These are phyloP conservation scores for Collybiopsis confluens DNA, from an alignment of 768 basidiomycete genomes.

Conservation along the genomic window DNA sequence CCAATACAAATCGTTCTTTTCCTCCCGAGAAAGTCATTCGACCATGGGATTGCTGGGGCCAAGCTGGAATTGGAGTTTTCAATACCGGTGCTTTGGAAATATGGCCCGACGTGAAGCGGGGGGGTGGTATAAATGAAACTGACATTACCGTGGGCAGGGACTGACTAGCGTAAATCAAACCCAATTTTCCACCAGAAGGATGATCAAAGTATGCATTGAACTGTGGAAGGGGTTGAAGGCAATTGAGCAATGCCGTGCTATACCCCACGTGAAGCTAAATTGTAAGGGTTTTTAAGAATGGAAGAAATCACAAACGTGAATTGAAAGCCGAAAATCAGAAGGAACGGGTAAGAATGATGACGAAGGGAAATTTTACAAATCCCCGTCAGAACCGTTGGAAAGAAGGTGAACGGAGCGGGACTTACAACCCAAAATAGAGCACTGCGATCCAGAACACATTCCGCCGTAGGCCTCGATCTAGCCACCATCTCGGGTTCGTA, in stretches of 20 bases:
- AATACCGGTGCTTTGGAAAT: background rate
- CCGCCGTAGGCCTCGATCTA: background rate
- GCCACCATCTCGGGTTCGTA: constrained; percentile 4
- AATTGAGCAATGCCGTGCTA: constrained; percentile 4
- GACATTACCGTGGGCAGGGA: constrained; percentile 4
- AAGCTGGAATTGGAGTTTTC: background rate
- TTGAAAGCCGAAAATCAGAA: background rate
- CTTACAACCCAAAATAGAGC: constrained; percentile 5
- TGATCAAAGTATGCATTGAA: constrained; percentile 6
- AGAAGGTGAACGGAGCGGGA: background rate
- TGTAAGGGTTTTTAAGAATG: background rate
- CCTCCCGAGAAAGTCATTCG: constrained; percentile 1
- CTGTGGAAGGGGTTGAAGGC: constrained; percentile 2
- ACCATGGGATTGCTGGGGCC: constrained; percentile 6
- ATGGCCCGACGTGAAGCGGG: background rate
- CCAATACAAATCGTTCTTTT: constrained; percentile 4
- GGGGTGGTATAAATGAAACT: background rate
- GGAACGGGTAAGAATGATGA: background rate
- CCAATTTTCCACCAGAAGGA: constrained; percentile 2
- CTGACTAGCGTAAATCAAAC: constrained; percentile 4
- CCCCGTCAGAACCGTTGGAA: background rate
- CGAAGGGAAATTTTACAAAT: background rate
- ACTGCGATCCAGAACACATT: constrained; percentile 6
- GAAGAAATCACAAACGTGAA: background rate
- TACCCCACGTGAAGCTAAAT: constrained; percentile 3